Evolutionary conservation across 257 asterid genomes (phyloP).

Genomic region (Nicotiana sylvestris): DNA sequence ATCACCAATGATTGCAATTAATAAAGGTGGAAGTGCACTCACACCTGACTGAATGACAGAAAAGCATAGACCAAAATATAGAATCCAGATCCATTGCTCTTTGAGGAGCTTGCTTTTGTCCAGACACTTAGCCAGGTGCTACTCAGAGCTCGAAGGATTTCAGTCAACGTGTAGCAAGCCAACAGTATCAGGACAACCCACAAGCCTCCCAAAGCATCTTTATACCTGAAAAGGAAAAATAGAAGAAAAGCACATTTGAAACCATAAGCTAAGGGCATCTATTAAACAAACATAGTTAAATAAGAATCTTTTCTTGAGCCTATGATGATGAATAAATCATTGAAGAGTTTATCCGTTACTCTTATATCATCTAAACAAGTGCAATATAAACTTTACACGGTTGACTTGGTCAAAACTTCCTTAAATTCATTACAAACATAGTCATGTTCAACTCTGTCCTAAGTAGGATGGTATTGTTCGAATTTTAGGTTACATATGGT

Average conservation of each 20-base stretch:
- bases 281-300: neutral
- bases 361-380: constrained; percentile 1
- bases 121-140: constrained; percentile 94
- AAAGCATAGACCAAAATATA: constrained; percentile 73
- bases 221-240: constrained; percentile 45
- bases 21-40: constrained; percentile 8
- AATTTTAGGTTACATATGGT: neutral
- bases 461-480: constrained; percentile 3
- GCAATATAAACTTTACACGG: neutral
- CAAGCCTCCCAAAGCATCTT: constrained; percentile 74
- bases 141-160: constrained; percentile 72
- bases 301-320: neutral
- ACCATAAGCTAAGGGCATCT: neutral
- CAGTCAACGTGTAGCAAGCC: constrained; percentile 57
- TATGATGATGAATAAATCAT: neutral
- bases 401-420: neutral
- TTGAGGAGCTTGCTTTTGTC: constrained; percentile 68
- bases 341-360: neutral
- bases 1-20: neutral
- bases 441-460: neutral
- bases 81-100: constrained; percentile 51
- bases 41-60: constrained; percentile 57
- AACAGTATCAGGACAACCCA: constrained; percentile 75
- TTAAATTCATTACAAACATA: neutral
- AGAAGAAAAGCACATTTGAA: constrained; percentile 15